Conservation (phyloP, 164 flowering plant genomes). For the Dillenia turbinata region DNA sequence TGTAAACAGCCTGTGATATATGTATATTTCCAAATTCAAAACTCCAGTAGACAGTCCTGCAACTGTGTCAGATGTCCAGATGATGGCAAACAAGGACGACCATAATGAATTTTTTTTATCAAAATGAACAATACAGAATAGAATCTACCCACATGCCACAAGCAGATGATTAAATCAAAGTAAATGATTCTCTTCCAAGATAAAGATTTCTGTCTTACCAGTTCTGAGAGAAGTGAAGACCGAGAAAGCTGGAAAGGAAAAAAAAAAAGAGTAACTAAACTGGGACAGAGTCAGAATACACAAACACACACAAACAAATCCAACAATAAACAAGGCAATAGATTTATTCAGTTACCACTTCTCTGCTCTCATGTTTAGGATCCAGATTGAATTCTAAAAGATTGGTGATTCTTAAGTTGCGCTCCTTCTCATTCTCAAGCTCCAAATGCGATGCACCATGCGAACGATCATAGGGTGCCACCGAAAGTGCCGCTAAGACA, state of each 20-base stretch:
- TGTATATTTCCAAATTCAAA: too few relatives aligned
- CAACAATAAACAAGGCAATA: too few relatives aligned
- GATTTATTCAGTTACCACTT: slow-evolving; percentile 48
- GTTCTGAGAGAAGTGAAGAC: slow-evolving; percentile 67
- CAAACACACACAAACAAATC: not conserved
- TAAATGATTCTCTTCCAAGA: too few relatives aligned
- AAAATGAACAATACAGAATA: not conserved
- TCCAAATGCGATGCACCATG: slow-evolving; percentile 77
- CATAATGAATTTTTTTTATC: not conserved
- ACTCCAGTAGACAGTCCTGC: too few relatives aligned
- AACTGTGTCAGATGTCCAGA: too few relatives aligned
- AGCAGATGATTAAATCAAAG: too few relatives aligned
- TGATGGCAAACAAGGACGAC: too few relatives aligned
- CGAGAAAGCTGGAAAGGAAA: slow-evolving; percentile 62
- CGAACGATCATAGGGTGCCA: slow-evolving; percentile 57
- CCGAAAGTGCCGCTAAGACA: slow-evolving; percentile 79
- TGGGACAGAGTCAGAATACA: slow-evolving; percentile 2
- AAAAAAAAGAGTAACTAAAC: not conserved
- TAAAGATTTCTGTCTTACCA: slow-evolving; percentile 46
- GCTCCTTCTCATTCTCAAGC: slow-evolving; percentile 86
- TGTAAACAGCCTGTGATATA: too few relatives aligned
- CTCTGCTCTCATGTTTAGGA: slow-evolving; percentile 66
- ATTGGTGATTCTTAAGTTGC: slow-evolving; percentile 72
- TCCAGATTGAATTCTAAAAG: slow-evolving; percentile 82
- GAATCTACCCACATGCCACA: not conserved